Conservation (phyloP, 2,329 filamentous ascomycete species). For the Calcarisporium arbuscula region DNA sequence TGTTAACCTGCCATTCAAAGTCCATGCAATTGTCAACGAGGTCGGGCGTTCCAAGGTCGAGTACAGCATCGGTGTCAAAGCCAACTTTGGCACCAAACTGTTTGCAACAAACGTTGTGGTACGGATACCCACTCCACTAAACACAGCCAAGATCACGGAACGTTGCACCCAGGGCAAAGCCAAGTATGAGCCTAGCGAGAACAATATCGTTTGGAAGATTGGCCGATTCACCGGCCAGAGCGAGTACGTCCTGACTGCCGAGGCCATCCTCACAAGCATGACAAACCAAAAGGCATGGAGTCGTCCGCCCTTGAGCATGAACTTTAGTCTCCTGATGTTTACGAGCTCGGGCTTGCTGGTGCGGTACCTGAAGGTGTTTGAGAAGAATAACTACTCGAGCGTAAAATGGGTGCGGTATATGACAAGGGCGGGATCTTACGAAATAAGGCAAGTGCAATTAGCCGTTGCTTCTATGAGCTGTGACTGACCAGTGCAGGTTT, state of each 20-base stretch:
- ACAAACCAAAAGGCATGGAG: slow-evolving; percentile 98
- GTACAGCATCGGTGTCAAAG: slow-evolving; percentile 95
- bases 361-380: slow-evolving; percentile 95
- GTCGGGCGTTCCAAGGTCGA: slow-evolving; percentile 96
- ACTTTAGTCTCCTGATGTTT: slow-evolving; percentile 95
- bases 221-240: slow-evolving; percentile 96
- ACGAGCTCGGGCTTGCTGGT: slow-evolving; percentile 90
- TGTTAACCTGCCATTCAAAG: slow-evolving; percentile 97
- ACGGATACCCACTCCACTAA: slow-evolving; percentile 89
- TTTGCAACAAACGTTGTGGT: slow-evolving; percentile 96
- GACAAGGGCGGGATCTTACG: slow-evolving; percentile 95
- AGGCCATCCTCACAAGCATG: slow-evolving; percentile 91
- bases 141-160: slow-evolving; percentile 90
- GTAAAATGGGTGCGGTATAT: slow-evolving; percentile 99
- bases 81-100: slow-evolving; percentile 92
- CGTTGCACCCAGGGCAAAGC: slow-evolving; percentile 93
- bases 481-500: slow-evolving; percentile 24
- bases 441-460: slow-evolving; percentile 65
- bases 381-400: slow-evolving; percentile 97
- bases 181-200: slow-evolving; percentile 96
- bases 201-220: slow-evolving; percentile 99
- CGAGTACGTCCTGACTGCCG: slow-evolving; percentile 90
- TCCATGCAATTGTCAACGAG: slow-evolving; percentile 97
- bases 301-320: slow-evolving; percentile 82
- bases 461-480: background rate